These are phyloP conservation scores for Mortierella sp. DNA, from an alignment of 371 early-diverging fungal species.

Conservation along the genomic window DNA sequence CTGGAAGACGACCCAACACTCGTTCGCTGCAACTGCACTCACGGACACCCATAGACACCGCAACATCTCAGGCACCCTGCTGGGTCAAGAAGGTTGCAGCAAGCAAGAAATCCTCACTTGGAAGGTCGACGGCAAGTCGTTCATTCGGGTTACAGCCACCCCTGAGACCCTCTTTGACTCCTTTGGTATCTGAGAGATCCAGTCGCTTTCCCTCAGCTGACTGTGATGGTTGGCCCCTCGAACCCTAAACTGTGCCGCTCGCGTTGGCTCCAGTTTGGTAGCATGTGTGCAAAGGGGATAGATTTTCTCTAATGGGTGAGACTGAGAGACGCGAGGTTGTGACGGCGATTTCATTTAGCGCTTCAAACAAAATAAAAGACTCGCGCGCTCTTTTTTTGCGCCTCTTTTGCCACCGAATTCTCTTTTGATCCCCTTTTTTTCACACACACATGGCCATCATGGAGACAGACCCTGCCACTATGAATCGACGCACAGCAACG, in stretches of 20 bases:
- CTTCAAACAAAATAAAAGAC: slow-evolving; percentile 10
- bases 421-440: not conserved
- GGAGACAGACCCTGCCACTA: slow-evolving; percentile 23
- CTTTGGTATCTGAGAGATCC: slow-evolving; percentile 10
- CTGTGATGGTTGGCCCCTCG: slow-evolving; percentile 1
- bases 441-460: slow-evolving; percentile 19
- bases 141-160: not conserved
- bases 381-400: not conserved
- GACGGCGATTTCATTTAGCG: not conserved
- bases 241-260: not conserved
- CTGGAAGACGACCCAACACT: not conserved
- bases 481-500: slow-evolving; percentile 41
- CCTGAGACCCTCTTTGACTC: not conserved
- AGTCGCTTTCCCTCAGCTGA: not conserved
- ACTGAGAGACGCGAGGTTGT: slow-evolving; percentile 11
- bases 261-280: not conserved
- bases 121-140: not conserved
- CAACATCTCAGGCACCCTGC: not conserved
- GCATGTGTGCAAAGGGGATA: not conserved
- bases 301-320: too few relatives aligned
- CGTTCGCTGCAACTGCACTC: not conserved
- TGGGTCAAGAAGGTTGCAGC: not conserved
- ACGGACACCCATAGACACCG: not conserved
- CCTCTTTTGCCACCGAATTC: not conserved
- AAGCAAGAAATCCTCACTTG: slow-evolving; percentile 3